These are phyloP conservation scores for Corylus heterophylla DNA, from an alignment of 306 rosid species.

Conservation along the genomic window DNA sequence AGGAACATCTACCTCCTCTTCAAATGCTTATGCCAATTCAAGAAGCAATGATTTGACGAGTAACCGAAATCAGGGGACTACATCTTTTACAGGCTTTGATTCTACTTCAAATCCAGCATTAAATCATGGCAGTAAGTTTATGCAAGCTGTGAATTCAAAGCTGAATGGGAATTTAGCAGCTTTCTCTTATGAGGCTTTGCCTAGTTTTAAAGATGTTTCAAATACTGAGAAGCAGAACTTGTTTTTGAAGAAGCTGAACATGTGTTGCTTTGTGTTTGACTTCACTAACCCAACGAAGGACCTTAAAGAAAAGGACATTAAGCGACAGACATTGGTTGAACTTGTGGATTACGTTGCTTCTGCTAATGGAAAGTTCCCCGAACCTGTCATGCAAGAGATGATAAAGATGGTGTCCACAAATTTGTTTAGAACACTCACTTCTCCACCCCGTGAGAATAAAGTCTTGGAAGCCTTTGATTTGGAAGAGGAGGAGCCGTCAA, in stretches of 20 bases:
- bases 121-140: slow-evolving; percentile 54
- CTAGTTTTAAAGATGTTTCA: slow-evolving; percentile 81
- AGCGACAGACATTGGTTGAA: slow-evolving; percentile 84
- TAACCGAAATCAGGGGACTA: slow-evolving; percentile 42
- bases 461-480: slow-evolving; percentile 78
- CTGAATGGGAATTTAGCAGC: slow-evolving; percentile 62
- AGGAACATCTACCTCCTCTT: slow-evolving; percentile 62
- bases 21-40: slow-evolving; percentile 57
- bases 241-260: slow-evolving; percentile 74
- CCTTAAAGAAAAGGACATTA: slow-evolving; percentile 78
- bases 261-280: slow-evolving; percentile 85
- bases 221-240: slow-evolving; percentile 83
- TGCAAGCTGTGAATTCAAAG: slow-evolving; percentile 61
- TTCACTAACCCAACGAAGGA: slow-evolving; percentile 77
- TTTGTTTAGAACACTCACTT: slow-evolving; percentile 76
- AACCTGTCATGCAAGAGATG: slow-evolving; percentile 74
- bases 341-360: slow-evolving; percentile 92
- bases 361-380: slow-evolving; percentile 74
- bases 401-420: slow-evolving; percentile 75
- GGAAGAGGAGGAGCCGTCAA: slow-evolving; percentile 94
- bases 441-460: slow-evolving; percentile 80
- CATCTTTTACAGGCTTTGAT: slow-evolving; percentile 50
- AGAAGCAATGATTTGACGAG: slow-evolving; percentile 49
- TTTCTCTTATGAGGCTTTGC: slow-evolving; percentile 72
- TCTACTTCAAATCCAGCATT: slow-evolving; percentile 53